Conservation (phyloP, 768 basidiomycete species). For the Hygrocybe punicea region DNA sequence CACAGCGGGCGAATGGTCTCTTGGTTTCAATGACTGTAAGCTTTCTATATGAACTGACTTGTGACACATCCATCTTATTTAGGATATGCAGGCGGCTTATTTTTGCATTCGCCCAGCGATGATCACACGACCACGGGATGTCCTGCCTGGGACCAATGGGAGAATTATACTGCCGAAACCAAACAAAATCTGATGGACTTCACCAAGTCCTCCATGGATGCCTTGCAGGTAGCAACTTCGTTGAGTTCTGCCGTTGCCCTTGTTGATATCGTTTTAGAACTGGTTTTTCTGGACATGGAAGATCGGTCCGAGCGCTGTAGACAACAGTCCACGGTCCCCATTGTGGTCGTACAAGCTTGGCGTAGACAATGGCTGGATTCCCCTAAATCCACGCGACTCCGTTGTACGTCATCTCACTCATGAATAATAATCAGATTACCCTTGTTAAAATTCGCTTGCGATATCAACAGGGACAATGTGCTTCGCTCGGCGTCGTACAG, state of each 20-base stretch:
- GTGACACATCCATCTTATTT: slow-evolving; percentile 38
- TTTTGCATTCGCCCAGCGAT: neutral
- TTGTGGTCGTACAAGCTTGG: slow-evolving; percentile 61
- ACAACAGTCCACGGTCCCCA: slow-evolving; percentile 33
- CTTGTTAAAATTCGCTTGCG: neutral
- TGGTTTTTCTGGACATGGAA: slow-evolving; percentile 58
- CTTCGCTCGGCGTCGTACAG: slow-evolving; percentile 44
- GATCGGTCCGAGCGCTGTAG: slow-evolving; percentile 7
- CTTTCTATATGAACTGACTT: slow-evolving; percentile 38
- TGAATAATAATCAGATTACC: neutral
- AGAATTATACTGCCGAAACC: slow-evolving; percentile 45
- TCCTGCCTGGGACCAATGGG: slow-evolving; percentile 48
- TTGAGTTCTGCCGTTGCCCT: neutral
- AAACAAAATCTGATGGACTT: slow-evolving; percentile 48
- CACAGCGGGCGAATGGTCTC: slow-evolving; percentile 73
- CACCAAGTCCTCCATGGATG: slow-evolving; percentile 49
- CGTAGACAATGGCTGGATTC: slow-evolving; percentile 87
- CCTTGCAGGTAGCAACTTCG: slow-evolving; percentile 24
- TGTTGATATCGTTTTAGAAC: slow-evolving; percentile 14
- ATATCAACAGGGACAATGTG: slow-evolving; percentile 63
- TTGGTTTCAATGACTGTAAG: slow-evolving; percentile 62
- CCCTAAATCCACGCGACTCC: slow-evolving; percentile 41
- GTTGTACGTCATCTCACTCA: neutral
- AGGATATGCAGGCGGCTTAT: neutral
- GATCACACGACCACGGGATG: slow-evolving; percentile 39